phyloP scores from a whole-genome alignment of 345 rosid genomes.

The Salix viminalis region DNA sequence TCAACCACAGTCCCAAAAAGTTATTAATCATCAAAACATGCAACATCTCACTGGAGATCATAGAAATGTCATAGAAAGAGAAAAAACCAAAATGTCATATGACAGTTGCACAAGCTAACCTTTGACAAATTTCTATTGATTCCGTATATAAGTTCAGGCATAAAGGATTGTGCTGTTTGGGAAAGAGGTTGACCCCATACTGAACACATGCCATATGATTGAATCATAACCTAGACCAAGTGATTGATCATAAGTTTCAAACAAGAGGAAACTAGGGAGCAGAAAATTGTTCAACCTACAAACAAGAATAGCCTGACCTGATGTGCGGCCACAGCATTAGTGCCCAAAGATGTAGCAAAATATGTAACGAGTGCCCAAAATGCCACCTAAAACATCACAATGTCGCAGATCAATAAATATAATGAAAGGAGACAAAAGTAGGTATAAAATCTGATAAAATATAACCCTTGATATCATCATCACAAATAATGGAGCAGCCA shows the following conservation, averaged over 20 bases:
- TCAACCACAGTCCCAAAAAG: not conserved
- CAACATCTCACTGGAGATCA: not conserved
- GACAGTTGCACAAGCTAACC: conserved; percentile 25
- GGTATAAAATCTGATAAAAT: not conserved
- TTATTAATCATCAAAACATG: not conserved
- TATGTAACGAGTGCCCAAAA: conserved; percentile 73
- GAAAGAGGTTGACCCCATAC: conserved; percentile 89
- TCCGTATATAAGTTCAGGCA: conserved; percentile 83
- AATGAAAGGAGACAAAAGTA: conserved; percentile 11
- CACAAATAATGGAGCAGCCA: conserved; percentile 78
- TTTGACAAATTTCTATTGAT: conserved; percentile 52
- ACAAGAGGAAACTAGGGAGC: conserved; percentile 1
- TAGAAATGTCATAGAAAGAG: not conserved
- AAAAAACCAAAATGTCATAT: not conserved
- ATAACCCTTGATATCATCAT: conserved; percentile 68
- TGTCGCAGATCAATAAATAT: not conserved
- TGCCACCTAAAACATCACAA: conserved; percentile 50
- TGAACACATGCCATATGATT: conserved; percentile 53
- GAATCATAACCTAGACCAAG: conserved; percentile 57
- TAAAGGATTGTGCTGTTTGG: conserved; percentile 89
- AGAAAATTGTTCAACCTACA: not conserved
- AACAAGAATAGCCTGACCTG: conserved; percentile 44
- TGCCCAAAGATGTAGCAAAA: conserved; percentile 84
- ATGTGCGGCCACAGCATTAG: conserved; percentile 72
- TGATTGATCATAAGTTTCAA: not conserved